Evolutionary conservation across 495 filamentous ascomycete genomes (phyloP).

Genomic region (Podospora sp.): DNA sequence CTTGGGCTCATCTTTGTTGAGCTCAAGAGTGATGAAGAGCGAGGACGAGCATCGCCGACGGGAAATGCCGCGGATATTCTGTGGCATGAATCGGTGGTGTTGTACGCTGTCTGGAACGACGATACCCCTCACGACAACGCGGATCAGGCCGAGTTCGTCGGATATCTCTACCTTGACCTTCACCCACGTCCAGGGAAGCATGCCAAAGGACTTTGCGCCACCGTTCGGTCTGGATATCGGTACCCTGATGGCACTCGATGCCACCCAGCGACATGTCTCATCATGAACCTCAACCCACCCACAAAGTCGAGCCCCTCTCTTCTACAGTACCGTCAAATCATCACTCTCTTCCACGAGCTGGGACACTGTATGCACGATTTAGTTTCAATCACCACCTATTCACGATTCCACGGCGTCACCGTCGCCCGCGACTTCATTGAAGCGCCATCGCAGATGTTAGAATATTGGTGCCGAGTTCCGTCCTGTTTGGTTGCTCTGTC

Average conservation of each 20-base stretch:
- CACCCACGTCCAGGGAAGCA: background rate
- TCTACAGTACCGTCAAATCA: background rate
- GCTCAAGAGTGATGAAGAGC: background rate
- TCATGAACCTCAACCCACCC: background rate
- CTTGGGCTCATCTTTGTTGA: constrained; percentile 1
- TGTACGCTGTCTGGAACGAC: constrained; percentile 1
- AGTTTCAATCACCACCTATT: background rate
- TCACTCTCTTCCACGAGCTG: background rate
- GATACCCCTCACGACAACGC: background rate
- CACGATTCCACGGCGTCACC: background rate
- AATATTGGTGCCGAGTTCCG: background rate
- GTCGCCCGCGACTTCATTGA: constrained; percentile 8
- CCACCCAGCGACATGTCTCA: background rate
- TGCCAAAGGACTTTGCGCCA: background rate
- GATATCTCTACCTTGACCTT: constrained; percentile 5
- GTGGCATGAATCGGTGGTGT: background rate
- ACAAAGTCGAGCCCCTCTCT: background rate
- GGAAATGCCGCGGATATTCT: background rate
- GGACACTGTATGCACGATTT: constrained; percentile 8
- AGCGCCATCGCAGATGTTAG: constrained; percentile 1
- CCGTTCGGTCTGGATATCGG: background rate
- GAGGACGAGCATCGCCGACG: background rate
- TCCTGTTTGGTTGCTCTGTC: background rate
- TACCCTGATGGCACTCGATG: constrained; percentile 3
- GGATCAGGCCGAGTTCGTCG: background rate